Evolutionary conservation across 345 rosid genomes (phyloP).

Genomic region (Camelina neglecta): DNA sequence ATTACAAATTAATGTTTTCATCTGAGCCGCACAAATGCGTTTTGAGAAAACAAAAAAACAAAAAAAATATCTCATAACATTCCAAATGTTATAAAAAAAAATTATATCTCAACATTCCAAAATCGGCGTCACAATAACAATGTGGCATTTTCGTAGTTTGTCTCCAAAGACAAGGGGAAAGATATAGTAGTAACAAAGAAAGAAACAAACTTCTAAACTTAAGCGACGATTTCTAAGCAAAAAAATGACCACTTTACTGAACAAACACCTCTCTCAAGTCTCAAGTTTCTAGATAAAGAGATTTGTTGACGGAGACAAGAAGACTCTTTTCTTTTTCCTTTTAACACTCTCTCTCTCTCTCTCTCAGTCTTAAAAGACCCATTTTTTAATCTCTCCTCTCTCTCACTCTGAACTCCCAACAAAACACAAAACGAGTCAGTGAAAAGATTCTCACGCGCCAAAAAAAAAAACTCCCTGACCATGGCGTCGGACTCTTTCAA

Average conservation of each 20-base stretch:
- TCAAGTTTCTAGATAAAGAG: conserved; percentile 4
- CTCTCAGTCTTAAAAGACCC: not conserved
- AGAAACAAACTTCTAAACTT: not conserved
- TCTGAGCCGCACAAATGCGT: not conserved
- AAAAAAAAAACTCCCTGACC: not conserved
- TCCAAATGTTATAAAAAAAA: not conserved
- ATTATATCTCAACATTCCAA: conserved; percentile 28
- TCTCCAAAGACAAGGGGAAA: not conserved
- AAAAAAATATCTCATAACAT: not conserved
- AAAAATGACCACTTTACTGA: conserved; percentile 27
- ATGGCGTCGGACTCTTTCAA: conserved; percentile 69
- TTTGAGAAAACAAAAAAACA: not conserved
- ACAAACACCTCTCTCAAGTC: conserved; percentile 33
- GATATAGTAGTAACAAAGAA: too few relatives aligned
- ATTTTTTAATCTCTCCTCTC: conserved; percentile 7
- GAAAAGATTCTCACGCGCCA: conserved; percentile 22
- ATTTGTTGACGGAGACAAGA: not conserved
- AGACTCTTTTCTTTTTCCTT: not conserved
- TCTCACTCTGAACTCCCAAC: not conserved
- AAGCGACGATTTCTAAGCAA: conserved; percentile 36
- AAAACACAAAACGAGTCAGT: not conserved
- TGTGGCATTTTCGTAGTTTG: conserved; percentile 30
- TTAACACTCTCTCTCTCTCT: too few relatives aligned
- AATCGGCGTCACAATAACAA: not conserved
- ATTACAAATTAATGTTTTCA: not conserved